Evolutionary conservation across 768 basidiomycete species (phyloP).

Genomic region (Leucogyrophana mollusca): DNA sequence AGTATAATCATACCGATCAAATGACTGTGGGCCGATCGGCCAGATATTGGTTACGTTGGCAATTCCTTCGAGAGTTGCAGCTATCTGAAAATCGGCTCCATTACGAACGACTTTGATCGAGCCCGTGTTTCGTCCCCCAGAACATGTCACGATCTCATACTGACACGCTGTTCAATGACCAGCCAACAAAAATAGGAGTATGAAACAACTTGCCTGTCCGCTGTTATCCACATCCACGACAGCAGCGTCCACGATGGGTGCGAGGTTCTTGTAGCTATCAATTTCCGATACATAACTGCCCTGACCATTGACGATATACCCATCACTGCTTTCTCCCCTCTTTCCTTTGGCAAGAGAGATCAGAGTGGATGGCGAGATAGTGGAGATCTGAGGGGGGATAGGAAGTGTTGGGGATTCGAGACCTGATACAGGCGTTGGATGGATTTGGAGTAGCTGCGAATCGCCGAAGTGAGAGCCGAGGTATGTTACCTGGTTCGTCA

Average conservation of each 20-base stretch:
- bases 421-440: constrained; percentile 38
- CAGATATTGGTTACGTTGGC: constrained; percentile 59
- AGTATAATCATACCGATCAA: constrained; percentile 44
- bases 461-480: constrained; percentile 83
- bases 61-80: constrained; percentile 58
- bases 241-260: constrained; percentile 81
- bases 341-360: constrained; percentile 34
- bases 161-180: constrained; percentile 23
- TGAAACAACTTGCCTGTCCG: constrained; percentile 52
- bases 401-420: constrained; percentile 45
- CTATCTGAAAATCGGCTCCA: constrained; percentile 76
- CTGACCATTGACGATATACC: constrained; percentile 47
- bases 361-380: constrained; percentile 37
- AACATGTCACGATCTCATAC: constrained; percentile 85
- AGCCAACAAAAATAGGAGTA: background rate
- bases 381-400: constrained; percentile 48
- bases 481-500: constrained; percentile 68
- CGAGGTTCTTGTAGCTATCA: constrained; percentile 71
- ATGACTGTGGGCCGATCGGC: constrained; percentile 49
- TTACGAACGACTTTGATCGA: constrained; percentile 75
- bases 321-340: constrained; percentile 32
- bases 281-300: constrained; percentile 63
- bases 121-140: constrained; percentile 76
- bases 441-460: constrained; percentile 72
- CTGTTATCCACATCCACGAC: constrained; percentile 70